These are phyloP conservation scores for Asparagopsis taxiformis DNA, from an alignment of 31 red algal species.

Conservation along the genomic window DNA sequence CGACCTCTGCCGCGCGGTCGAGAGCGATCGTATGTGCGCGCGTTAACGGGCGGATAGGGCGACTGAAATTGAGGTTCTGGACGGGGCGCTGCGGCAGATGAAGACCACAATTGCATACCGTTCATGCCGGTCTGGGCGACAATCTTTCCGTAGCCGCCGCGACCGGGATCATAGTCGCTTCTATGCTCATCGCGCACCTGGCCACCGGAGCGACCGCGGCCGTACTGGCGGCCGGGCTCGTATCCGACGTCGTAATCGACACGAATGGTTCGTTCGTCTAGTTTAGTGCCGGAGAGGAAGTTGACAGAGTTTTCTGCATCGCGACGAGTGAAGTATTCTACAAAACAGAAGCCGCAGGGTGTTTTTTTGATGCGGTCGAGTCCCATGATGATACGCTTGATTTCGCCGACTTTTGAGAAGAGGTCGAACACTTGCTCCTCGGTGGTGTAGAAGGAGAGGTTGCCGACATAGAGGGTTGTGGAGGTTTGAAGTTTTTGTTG, in stretches of 20 bases:
- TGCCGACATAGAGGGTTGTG: constrained; percentile 81
- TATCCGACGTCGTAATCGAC: constrained; percentile 93
- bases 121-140: constrained; percentile 35
- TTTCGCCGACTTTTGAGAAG: constrained; percentile 65
- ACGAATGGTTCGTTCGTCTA: constrained; percentile 82
- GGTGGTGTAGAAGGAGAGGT: constrained; percentile 82
- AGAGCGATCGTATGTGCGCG: constrained; percentile 4
- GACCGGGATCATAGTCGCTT: constrained; percentile 77
- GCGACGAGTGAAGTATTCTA: constrained; percentile 80
- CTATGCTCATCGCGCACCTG: constrained; percentile 90
- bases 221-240: constrained; percentile 81
- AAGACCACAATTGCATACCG: constrained; percentile 61
- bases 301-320: constrained; percentile 72
- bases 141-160: constrained; percentile 77
- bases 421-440: constrained; percentile 83
- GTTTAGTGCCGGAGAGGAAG: constrained; percentile 66
- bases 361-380: constrained; percentile 90
- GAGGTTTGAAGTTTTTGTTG: constrained; percentile 19
- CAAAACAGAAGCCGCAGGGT: constrained; percentile 97
- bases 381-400: constrained; percentile 95
- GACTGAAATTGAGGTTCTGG: too few relatives aligned
- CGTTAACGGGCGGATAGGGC: neutral
- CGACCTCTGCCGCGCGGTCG: constrained; percentile 17
- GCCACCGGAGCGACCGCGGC: constrained; percentile 82
- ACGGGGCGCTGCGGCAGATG: neutral